A percentile compares a stretch with the other conserved stretches of the same genome.
phyloP scores from a whole-genome alignment of 2,329 filamentous ascomycete genomes.

The Claviceps sp. region DNA sequence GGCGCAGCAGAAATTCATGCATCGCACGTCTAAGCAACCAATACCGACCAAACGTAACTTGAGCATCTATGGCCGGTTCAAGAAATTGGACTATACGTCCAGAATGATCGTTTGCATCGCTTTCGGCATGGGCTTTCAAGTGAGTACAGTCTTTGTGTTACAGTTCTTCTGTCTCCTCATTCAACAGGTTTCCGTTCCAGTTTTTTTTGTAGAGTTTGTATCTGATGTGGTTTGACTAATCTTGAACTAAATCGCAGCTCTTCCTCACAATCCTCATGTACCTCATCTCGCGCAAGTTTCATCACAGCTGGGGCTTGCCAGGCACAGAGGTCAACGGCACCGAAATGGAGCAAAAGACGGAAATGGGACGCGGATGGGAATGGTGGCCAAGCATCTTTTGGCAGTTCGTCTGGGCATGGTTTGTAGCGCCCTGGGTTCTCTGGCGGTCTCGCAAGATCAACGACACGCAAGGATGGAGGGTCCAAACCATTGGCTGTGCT shows the following conservation, averaged over 20 bases:
- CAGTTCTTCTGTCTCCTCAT: background rate
- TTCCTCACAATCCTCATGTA: conserved; percentile 44
- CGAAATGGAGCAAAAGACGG: conserved; percentile 31
- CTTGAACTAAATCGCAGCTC: conserved; percentile 28
- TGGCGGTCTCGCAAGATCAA: conserved; percentile 47
- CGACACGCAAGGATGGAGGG: conserved; percentile 51
- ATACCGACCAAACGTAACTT: conserved; percentile 8
- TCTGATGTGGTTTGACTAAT: background rate
- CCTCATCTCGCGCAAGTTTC: conserved; percentile 31
- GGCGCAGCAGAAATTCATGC: conserved; percentile 26
- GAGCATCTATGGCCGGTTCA: conserved; percentile 17
- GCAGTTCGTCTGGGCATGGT: conserved; percentile 48
- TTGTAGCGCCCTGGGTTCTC: conserved; percentile 26
- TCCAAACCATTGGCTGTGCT: conserved; percentile 42
- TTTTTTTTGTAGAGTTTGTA: background rate
- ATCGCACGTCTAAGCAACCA: background rate
- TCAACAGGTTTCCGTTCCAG: background rate
- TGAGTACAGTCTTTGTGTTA: conserved; percentile 15
- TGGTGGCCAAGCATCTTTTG: conserved; percentile 51
- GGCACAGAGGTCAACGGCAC: conserved; percentile 40
- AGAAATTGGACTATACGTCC: conserved; percentile 26
- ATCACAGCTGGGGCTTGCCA: conserved; percentile 40
- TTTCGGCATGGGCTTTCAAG: conserved; percentile 42
- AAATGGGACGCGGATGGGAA: conserved; percentile 43
- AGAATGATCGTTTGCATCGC: conserved; percentile 35